These are phyloP conservation scores for Trypanosoma platydactyli DNA, from an alignment of 208 protist genomes.

Conservation along the genomic window DNA sequence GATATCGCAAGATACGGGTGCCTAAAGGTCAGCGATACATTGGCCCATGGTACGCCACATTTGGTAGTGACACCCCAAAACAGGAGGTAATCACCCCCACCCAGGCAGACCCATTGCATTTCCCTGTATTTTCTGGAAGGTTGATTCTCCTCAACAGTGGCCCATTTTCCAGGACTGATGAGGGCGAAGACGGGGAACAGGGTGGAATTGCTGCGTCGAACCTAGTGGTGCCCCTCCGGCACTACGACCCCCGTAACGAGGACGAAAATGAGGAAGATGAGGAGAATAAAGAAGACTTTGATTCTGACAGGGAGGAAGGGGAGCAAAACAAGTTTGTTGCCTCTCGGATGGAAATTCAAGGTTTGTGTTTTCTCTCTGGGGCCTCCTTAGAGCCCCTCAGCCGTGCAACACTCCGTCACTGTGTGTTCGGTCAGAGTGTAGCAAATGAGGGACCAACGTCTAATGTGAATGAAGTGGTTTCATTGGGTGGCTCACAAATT, in stretches of 20 bases:
- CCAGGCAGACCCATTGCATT: slow-evolving; percentile 32
- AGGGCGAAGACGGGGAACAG: slow-evolving; percentile 22
- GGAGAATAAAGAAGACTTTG: slow-evolving; percentile 18
- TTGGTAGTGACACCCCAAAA: slow-evolving; percentile 13
- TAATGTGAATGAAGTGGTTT: no score
- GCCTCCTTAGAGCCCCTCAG: slow-evolving; percentile 57
- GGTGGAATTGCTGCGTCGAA: slow-evolving; percentile 14
- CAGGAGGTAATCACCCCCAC: slow-evolving; percentile 42
- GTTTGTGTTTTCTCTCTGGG: slow-evolving; percentile 62
- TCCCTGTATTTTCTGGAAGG: slow-evolving; percentile 48
- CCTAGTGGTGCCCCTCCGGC: slow-evolving; percentile 14
- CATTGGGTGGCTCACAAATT: no score
- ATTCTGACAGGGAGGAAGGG: slow-evolving; percentile 26
- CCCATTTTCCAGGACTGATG: slow-evolving; percentile 22
- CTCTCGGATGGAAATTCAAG: slow-evolving; percentile 41
- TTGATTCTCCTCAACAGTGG: slow-evolving; percentile 26
- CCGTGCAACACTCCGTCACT: slow-evolving; percentile 56
- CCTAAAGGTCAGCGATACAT: slow-evolving; percentile 42
- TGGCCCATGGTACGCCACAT: slow-evolving; percentile 69
- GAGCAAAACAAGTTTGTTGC: slow-evolving; percentile 17
- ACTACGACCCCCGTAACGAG: slow-evolving; percentile 26
- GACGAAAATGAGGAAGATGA: slow-evolving; percentile 35
- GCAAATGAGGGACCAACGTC: not conserved
- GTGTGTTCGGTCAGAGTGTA: slow-evolving; percentile 47
- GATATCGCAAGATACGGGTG: slow-evolving; percentile 27